Evolutionary conservation across 768 basidiomycete genomes (phyloP), one percentile per base, ranked within the genome.

Genomic region (Neoboletus brunneissimus): DNA sequence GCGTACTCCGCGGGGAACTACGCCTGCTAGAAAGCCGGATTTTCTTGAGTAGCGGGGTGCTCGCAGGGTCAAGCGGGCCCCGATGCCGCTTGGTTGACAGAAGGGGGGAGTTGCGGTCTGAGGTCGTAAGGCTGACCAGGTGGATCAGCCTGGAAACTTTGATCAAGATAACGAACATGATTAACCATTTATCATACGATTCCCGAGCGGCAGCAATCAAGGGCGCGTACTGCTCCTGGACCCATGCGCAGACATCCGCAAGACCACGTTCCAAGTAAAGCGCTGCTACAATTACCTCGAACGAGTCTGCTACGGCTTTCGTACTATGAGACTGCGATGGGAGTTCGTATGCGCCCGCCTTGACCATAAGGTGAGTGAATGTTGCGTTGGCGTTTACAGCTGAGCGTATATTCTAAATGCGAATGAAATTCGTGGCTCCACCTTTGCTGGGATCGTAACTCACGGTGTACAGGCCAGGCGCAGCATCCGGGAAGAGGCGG

Each of bases 261-360:
- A 73, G 69, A 5, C 79, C 77, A 38, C 64, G 56, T 53, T 81
- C 76, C 49, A 71, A 54, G 60, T 76, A 75, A 54, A 75, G 76
- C 6, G 73, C 74, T n/a, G 73, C 79, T 1, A 80, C 73, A 22
- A 79, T 72, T 13, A 76, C 74, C 61, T 81, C 79, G 60, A 79
- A 77, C 10, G 77, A 72, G 58, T 81, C 81, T 16, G 77, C 80
- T 7, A 68, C 76, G 13, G 68, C 71, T 62, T 79, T 81, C 16
- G 71, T 56, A 38, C 57, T 57, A 54, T 58, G 56, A 32, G 66
- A 61, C 40, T 61, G 61, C 5, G 56, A 53, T 9, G 58, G 55
- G 16, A 69, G 62, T 18, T 67, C 22, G 37, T 60, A 65, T 5
- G 59, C 62, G 12, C 73, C 75, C 34, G 68, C 62, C 55, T 73